phyloP scores from a whole-genome alignment of 2,329 filamentous ascomycete genomes.

The Metarhizium guizhouense region DNA sequence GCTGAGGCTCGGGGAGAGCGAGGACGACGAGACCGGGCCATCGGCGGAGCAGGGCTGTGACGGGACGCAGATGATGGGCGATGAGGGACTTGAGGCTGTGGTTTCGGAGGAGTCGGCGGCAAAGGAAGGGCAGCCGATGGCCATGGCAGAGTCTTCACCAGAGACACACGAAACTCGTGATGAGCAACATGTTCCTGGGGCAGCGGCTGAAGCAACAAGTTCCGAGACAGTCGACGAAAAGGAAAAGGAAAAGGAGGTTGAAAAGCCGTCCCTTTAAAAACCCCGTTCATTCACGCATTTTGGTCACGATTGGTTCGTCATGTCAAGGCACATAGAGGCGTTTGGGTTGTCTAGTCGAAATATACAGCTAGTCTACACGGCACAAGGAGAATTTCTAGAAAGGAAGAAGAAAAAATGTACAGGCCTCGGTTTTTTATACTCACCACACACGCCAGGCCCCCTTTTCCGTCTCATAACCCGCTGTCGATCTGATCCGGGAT shows the following conservation, averaged over 20 bases:
- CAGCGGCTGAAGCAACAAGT: neutral
- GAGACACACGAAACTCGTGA: neutral
- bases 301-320: neutral
- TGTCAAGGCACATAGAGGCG: neutral
- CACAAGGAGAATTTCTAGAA: neutral
- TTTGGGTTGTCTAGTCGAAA: neutral
- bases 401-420: neutral
- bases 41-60: neutral
- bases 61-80: neutral
- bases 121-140: neutral
- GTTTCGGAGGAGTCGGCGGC: neutral
- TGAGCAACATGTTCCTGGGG: neutral
- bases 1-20: constrained; percentile 18
- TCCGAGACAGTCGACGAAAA: neutral
- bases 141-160: neutral
- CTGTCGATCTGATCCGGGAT: constrained; percentile 45
- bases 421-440: neutral
- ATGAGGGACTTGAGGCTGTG: neutral
- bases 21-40: neutral
- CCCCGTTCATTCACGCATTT: neutral
- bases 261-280: neutral
- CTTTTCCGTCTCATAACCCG: constrained; percentile 28
- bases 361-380: neutral
- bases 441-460: neutral
- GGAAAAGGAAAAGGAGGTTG: neutral